Evolutionary conservation across 2,329 filamentous ascomycete genomes (phyloP).

Genomic region (Pezizomycotina sp.): DNA sequence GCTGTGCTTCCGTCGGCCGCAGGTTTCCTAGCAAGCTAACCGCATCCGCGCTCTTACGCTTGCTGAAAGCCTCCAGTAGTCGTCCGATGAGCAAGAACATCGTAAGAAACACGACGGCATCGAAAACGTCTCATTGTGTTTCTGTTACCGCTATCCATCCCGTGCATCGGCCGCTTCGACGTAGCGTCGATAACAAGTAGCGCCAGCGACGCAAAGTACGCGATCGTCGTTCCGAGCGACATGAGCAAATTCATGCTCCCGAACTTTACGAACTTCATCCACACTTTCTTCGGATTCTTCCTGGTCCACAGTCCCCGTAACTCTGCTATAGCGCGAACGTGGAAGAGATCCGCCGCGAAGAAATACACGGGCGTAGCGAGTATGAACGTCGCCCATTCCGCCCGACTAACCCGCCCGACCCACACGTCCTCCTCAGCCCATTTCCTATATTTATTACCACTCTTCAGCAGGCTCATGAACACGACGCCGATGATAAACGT

Average conservation of each 20-base stretch:
- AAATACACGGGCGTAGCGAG: constrained; percentile 77
- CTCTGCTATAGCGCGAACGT: constrained; percentile 62
- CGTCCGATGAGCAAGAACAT: constrained; percentile 56
- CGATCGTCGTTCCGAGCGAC: constrained; percentile 71
- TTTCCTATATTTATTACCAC: constrained; percentile 40
- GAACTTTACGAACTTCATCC: constrained; percentile 73
- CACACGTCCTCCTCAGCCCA: constrained; percentile 56
- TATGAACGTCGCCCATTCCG: constrained; percentile 64
- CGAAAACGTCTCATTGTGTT: constrained; percentile 48
- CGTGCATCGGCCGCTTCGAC: constrained; percentile 23
- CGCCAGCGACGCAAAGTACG: constrained; percentile 66
- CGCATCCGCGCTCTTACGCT: constrained; percentile 75
- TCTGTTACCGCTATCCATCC: constrained; percentile 26
- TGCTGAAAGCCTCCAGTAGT: constrained; percentile 78
- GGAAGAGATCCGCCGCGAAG: constrained; percentile 72
- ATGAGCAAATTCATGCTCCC: constrained; percentile 95
- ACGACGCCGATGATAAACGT: constrained; percentile 77
- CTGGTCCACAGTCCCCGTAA: constrained; percentile 59
- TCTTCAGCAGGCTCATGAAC: constrained; percentile 67
- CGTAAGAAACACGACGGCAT: constrained; percentile 81
- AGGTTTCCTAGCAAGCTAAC: constrained; percentile 64
- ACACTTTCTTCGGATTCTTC: constrained; percentile 53
- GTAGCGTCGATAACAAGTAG: constrained; percentile 53
- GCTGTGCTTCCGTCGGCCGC: constrained; percentile 56
- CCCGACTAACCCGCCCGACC: constrained; percentile 52